Evolutionary conservation across 257 asterid species (phyloP), one percentile per base, ranked within the genome.

Genomic region (Forsythia suspensa): DNA sequence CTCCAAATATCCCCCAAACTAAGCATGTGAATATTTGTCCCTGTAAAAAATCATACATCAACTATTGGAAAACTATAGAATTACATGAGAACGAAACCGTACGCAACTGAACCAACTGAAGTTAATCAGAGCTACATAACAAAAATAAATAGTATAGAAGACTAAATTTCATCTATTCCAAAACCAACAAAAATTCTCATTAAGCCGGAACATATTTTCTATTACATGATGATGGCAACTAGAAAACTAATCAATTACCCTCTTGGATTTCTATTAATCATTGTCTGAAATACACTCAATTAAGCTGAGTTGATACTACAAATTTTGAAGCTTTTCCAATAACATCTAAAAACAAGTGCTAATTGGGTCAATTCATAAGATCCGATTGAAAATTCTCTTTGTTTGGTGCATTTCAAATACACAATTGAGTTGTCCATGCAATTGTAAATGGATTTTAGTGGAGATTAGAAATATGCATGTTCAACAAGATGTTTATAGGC

Each of bases 1-100:
- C 99, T 93, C 97, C 98, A 92, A 52, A 89, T 85, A 82, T 93
- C 98, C 37, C 98, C 99, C 90, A 93, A 89, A 77, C 87, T 91
- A 76, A 95, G 95, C 92, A 92, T 93, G 81, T 77, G 83, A 66
- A 93, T 92, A 80, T 89, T 80, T 15, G 99, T 93, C 63, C 98
- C 99, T 95, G 92, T 42, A 79, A 81, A 76, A 68, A 71, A 74
- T 43, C 70, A 70, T 15, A 43, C 13, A 67, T 29, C 75, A 41
- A 48, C 59, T 38, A 24, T 38, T 24, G 6, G 69, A 42, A 66
- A 11, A 77, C n/a, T 7, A 11, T 59, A 61, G 41, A 36, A 3
- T 39, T 36, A 39, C 34, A 48, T 34, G 74, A 38, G 13, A 76
- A 67, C 42, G 20, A 67, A 76, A 36, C 10, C 10, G 51, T 10